Evolutionary conservation across 1,284 basidiomycete genomes (phyloP), one percentile per base, ranked within the genome.

Genomic region (Coriolopsis trogii): DNA sequence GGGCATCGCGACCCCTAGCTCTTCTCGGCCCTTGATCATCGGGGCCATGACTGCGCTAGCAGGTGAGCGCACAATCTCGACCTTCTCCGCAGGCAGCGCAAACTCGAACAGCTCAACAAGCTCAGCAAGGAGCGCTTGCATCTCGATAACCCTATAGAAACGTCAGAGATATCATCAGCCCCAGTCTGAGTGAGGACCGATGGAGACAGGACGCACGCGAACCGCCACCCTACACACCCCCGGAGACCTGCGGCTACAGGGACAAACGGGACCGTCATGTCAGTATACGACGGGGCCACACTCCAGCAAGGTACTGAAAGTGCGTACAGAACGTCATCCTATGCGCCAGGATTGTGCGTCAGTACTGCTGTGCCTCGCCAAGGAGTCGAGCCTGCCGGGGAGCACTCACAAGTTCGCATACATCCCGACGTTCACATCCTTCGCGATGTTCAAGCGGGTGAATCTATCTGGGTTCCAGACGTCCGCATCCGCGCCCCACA

Each of bases 331-430:
- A 46, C 12, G 50, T 41, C 44, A 51, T 46, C 33, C 50, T 51
- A 20, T 4, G 5, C n/a, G n/a, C n/a, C n/a, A n/a, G n/a, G n/a
- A n/a, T n/a, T n/a, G n/a, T n/a, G n/a, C n/a, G n/a, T n/a, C n/a
- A n/a, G n/a, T n/a, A n/a, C n/a, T n/a, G n/a, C n/a, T n/a, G n/a
- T n/a, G n/a, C n/a, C n/a, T n/a, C n/a, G n/a, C n/a, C n/a, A n/a
- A 26, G 1, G 24, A 18, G 15, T 13, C 13, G 7, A 21, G 1
- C 4, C 5, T 6, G 24, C 1, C n/a, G 28, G 6, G 12, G 6
- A 24, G 6, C 76, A 81, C 31, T 78, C 56, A 80, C 77, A 80
- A 50, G 62, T 80, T 79, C 3, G 73, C 73, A 58, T 78, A 78
- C 4, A 80, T 75, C 4, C 78, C 79, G 4, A 80, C 55, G 3